Evolutionary conservation across 495 filamentous ascomycete genomes (phyloP).

Genomic region (Penicillium cinerascens): DNA sequence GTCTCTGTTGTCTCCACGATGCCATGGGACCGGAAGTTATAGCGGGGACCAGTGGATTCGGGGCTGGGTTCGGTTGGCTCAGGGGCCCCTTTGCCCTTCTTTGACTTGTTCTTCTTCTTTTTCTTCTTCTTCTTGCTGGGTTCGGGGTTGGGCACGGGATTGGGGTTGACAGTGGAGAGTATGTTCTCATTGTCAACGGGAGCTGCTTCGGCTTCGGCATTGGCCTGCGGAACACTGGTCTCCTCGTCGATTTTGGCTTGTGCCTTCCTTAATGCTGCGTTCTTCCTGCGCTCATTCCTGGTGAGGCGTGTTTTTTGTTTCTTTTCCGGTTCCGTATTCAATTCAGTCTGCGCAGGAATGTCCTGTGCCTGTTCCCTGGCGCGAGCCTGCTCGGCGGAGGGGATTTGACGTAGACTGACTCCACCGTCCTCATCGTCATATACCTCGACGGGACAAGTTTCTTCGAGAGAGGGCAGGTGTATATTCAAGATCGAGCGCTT

Average conservation of each 20-base stretch:
- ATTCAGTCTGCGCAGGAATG: background rate
- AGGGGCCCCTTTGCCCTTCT: background rate
- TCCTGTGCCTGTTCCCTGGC: background rate
- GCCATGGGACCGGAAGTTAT: background rate
- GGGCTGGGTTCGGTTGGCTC: background rate
- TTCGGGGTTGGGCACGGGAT: background rate
- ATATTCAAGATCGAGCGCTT: constrained; percentile 28
- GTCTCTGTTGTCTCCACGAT: background rate
- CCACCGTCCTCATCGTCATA: constrained; percentile 17
- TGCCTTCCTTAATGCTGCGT: constrained; percentile 22
- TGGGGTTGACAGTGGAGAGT: background rate
- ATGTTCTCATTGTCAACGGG: background rate
- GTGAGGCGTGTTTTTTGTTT: constrained; percentile 9
- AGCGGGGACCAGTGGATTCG: background rate
- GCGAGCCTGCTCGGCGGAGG: background rate
- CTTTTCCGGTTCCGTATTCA: background rate
- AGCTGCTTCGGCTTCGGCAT: background rate
- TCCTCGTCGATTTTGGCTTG: background rate
- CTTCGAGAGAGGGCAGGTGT: background rate
- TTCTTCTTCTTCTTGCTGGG: constrained; percentile 1
- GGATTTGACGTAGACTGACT: constrained; percentile 1
- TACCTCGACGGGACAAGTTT: background rate
- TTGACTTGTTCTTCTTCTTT: background rate
- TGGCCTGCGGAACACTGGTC: background rate
- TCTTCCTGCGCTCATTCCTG: constrained; percentile 13